phyloP scores from a whole-genome alignment of 139 green algal species.

The Chlamydomonas eustigma region DNA sequence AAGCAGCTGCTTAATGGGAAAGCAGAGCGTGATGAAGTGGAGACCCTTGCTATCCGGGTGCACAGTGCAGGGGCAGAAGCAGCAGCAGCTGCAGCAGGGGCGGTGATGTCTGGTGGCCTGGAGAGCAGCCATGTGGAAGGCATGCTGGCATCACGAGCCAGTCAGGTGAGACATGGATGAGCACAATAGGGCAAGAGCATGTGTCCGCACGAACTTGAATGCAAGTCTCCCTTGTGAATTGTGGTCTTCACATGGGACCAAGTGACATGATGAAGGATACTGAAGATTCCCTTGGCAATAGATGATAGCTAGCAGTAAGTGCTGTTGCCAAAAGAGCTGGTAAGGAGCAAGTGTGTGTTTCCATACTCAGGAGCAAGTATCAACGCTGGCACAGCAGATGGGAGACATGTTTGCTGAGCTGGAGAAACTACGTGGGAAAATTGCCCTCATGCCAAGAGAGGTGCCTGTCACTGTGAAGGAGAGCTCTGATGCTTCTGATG shows the following conservation, averaged over 20 bases:
- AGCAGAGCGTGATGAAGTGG: conserved; percentile 19
- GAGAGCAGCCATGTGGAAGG: background rate
- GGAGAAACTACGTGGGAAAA: background rate
- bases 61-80: conserved; percentile 2
- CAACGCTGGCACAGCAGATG: conserved; percentile 23
- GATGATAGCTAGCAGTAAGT: too few relatives aligned
- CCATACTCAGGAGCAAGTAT: too few relatives aligned
- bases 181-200: too few relatives aligned
- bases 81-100: conserved; percentile 12
- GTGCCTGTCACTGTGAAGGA: background rate
- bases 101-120: background rate
- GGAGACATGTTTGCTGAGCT: conserved; percentile 35
- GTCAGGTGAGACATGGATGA: background rate
- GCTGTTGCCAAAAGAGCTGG: too few relatives aligned
- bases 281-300: too few relatives aligned
- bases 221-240: too few relatives aligned
- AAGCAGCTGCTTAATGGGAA: conserved; percentile 2
- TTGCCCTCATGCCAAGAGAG: background rate
- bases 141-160: background rate
- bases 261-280: too few relatives aligned
- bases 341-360: too few relatives aligned
- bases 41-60: conserved; percentile 19
- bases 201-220: too few relatives aligned
- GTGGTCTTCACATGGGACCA: too few relatives aligned
- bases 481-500: background rate